A percentile compares a stretch with the other conserved stretches of the same genome.
phyloP scores from a whole-genome alignment of 2,329 filamentous ascomycete species.

The Delphinella strobiligena region DNA sequence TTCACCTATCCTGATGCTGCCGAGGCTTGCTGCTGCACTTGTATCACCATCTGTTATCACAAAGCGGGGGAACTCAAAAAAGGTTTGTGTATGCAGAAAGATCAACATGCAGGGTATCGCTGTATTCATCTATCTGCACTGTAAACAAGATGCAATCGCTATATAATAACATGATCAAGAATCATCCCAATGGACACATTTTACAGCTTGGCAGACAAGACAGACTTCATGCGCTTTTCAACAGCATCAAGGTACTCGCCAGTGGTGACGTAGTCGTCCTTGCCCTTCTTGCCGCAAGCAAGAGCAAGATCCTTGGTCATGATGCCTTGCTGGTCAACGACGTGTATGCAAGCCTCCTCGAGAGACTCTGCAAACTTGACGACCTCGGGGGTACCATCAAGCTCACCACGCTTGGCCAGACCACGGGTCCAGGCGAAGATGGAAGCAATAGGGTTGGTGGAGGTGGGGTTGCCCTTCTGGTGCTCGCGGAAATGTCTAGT shows the following conservation, averaged over 20 bases:
- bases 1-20: no score
- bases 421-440: slow-evolving; percentile 99
- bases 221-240: slow-evolving; percentile 74
- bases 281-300: slow-evolving; percentile 78
- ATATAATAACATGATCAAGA: no score
- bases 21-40: no score
- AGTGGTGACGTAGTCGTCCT: slow-evolving; percentile 81
- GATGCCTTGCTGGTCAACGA: slow-evolving; percentile 83
- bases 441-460: slow-evolving; percentile 95
- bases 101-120: no score
- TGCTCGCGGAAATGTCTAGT: slow-evolving; percentile 98
- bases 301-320: slow-evolving; percentile 99
- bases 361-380: slow-evolving; percentile 83
- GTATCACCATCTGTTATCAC: no score
- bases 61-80: no score
- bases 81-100: no score
- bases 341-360: slow-evolving; percentile 87
- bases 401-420: slow-evolving; percentile 80
- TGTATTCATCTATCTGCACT: no score
- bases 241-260: slow-evolving; percentile 85
- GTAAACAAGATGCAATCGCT: no score
- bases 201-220: slow-evolving; percentile 65
- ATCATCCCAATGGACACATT: neutral
- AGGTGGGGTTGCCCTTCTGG: slow-evolving; percentile 95
- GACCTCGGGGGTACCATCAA: slow-evolving; percentile 86